Evolutionary conservation across 2,329 filamentous ascomycete species (phyloP), one percentile per base, ranked within the genome.

Genomic region (Paecilomyces variotii): DNA sequence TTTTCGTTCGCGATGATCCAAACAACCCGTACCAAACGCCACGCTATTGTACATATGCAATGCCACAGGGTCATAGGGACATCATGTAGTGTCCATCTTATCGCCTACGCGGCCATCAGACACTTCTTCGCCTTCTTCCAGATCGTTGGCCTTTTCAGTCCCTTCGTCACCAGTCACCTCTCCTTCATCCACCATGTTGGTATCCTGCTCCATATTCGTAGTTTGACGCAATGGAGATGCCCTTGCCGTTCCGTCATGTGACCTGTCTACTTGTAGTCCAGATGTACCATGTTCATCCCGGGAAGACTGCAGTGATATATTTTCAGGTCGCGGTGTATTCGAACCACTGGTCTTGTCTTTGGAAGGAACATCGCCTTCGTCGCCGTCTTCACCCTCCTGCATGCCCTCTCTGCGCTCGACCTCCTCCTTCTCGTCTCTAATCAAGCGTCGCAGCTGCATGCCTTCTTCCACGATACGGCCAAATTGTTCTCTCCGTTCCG

Each of bases 371-470:
- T 82, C 82, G 4, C 73, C 82, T 12, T 81, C 80, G 60, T 81
- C 80, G 4, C 77, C 82, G 39, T 86, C 85, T 64, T 87, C 80
- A 3, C 77, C 80, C 61, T 82, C 87, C 54, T 85, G 87, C 63
- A 91, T 91, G 30, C 90, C 91, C 73, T 95, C 91, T 57, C 91
- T 84, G 50, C 90, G 81, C 75, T 96, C 91, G 0, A 94, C 90
- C 75, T 96, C 91, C 72, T 96, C 92, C 76, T 96, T 96, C 79
- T 97, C 93, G 68, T 96, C 92, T 61, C 91, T 86, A 68, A 97
- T 96, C 72, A 95, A 81, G 54, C 90, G 82, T 59, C 92, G 81
- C 72, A 97, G 82, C 63, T 90, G 82, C 83, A 89, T 89, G n/a
- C 91, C 91, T 77, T 97, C 93, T 60, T 92, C 89, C 70, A 96